Percentiles rank a stretch among this genome's conserved stretches.
phyloP scores from a whole-genome alignment of 1,284 basidiomycete species.

The Ceratobasidium theobromae region DNA sequence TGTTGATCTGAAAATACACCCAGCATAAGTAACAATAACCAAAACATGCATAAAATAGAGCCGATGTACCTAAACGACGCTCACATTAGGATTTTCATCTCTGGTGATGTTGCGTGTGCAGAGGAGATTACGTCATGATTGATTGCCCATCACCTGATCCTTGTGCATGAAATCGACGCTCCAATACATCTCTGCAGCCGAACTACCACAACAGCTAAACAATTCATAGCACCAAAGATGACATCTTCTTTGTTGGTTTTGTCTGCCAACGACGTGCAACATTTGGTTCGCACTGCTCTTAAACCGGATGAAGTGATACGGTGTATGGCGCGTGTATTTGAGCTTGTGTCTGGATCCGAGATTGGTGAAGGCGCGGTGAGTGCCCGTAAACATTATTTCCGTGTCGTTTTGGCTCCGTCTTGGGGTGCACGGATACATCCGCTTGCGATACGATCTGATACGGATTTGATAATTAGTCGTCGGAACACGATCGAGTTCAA shows the following conservation, averaged over 20 bases:
- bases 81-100: neutral
- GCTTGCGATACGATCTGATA: neutral
- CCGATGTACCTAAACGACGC: slow-evolving; percentile 28
- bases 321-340: slow-evolving; percentile 21
- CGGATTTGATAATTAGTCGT: neutral
- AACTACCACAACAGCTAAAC: neutral
- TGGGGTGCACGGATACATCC: neutral
- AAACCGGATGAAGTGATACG: slow-evolving; percentile 12
- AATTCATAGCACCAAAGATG: neutral
- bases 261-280: slow-evolving; percentile 10
- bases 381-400: neutral
- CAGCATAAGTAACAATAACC: neutral
- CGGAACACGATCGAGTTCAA: slow-evolving; percentile 28
- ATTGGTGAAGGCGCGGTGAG: slow-evolving; percentile 19
- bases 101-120: slow-evolving; percentile 3
- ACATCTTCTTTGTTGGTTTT: neutral
- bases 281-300: slow-evolving; percentile 15
- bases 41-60: slow-evolving; percentile 22
- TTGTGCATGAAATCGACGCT: neutral
- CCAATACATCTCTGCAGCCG: neutral
- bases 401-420: neutral
- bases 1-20: neutral
- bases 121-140: slow-evolving; percentile 8
- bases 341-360: slow-evolving; percentile 25
- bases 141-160: slow-evolving; percentile 7